Conservation (phyloP, 23 red algal species). For the Pyropia haitanensis region DNA sequence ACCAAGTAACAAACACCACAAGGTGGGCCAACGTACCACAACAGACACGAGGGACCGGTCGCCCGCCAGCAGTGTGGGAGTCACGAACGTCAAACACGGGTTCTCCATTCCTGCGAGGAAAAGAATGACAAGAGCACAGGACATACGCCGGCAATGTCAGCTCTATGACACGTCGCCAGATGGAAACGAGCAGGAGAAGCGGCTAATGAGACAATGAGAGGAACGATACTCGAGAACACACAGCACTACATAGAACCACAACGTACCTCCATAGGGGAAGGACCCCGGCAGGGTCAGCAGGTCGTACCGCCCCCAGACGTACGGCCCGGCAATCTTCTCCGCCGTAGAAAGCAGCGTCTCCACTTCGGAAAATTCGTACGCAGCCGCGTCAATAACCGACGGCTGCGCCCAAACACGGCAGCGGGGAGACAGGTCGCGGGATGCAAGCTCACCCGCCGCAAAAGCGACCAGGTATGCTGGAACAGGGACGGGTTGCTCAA, state of each 20-base stretch:
- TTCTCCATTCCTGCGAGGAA: constrained; percentile 38
- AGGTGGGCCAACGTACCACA: neutral
- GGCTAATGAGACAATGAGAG: too few relatives aligned
- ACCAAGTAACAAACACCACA: neutral
- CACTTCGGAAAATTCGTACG: constrained; percentile 37
- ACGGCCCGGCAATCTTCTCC: constrained; percentile 38
- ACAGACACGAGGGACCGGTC: constrained; percentile 63
- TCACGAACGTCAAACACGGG: constrained; percentile 68
- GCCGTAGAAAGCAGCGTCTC: constrained; percentile 32
- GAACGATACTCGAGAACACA: too few relatives aligned
- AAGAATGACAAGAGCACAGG: too few relatives aligned
- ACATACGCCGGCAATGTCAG: too few relatives aligned
- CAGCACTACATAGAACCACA: too few relatives aligned
- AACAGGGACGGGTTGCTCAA: constrained; percentile 40
- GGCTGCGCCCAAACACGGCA: constrained; percentile 46
- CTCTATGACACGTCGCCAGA: too few relatives aligned
- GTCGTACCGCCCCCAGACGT: constrained; percentile 55
- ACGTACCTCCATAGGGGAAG: constrained; percentile 48
- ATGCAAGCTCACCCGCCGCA: constrained; percentile 34
- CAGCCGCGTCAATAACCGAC: constrained; percentile 18
- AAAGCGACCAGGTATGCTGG: constrained; percentile 51
- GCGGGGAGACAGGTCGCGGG: constrained; percentile 24
- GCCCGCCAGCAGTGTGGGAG: constrained; percentile 53
- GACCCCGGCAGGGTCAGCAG: constrained; percentile 43
- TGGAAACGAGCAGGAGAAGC: too few relatives aligned